Evolutionary conservation across 768 basidiomycete species (phyloP), one percentile per base, ranked within the genome.

Genomic region (Russula vinacea): DNA sequence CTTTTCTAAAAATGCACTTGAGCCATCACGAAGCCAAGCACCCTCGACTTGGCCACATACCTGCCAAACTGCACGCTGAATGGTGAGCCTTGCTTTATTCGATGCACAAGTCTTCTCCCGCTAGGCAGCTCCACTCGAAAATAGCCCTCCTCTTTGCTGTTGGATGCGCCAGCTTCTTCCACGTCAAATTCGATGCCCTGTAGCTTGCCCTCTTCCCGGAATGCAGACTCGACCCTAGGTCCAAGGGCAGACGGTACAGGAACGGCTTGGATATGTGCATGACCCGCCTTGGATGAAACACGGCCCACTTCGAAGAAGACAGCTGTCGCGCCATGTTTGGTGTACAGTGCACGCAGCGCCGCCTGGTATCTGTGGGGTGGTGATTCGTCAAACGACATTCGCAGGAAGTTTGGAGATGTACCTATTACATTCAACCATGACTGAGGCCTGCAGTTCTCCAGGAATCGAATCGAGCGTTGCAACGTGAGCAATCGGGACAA

Each of bases 11-110:
- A 65, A 56, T 26, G 19, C 65, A 37, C 63, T 64, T 53, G 5
- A 47, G 57, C 35, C 35, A 17, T 54, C 22, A 40, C 19, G 35
- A 49, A 35, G 37, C 22, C 11, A 42, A 35, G n/a, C 37, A 29
- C 4, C 62, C 9, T 33, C 2, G 2, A 40, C 53, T 32, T 40
- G 35, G 45, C 62, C 45, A 73, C 85, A 72, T 72, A 96, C 95
- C 96, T 84, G 65, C 94, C 95, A 75, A 98, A 98, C 73, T 98
- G 94, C 51, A 98, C 78, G 67, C 87, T 87, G 72, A 98, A 98
- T 39, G 88, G 86, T 56, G 84, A 79, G 22, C 87, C 80, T 37
- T 86, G 84, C 71, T 86, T 86, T 70, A 98, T 84, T 67, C 94
- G 75, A 75, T 98, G 93, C 39, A 98, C 86, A 79, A 98, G 78